These are phyloP conservation scores for Scedosporium boydii DNA, from an alignment of 2,329 filamentous ascomycete genomes.

Conservation along the genomic window DNA sequence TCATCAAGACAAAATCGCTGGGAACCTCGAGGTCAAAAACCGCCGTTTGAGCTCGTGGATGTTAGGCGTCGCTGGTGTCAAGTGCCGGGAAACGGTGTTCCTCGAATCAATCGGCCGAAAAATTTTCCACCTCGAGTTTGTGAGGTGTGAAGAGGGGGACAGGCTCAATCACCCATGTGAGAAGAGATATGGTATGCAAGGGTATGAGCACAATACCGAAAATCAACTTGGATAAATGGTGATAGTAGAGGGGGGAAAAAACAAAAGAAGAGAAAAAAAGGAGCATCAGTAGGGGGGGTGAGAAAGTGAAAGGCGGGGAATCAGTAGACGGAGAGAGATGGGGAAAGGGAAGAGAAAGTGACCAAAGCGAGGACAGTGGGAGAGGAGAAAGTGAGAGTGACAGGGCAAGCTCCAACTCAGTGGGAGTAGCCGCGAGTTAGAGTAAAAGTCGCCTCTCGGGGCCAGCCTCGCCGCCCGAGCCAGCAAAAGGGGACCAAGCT, in stretches of 20 bases:
- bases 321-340: slow-evolving; percentile 1
- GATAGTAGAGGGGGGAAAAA: neutral
- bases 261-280: neutral
- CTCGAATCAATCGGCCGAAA: neutral
- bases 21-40: no score
- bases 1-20: no score
- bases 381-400: neutral
- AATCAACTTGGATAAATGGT: neutral
- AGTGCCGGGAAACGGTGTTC: neutral
- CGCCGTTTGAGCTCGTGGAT: no score
- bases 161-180: neutral
- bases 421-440: neutral
- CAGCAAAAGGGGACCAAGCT: neutral
- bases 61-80: neutral
- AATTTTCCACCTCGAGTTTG: neutral
- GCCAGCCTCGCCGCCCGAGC: neutral
- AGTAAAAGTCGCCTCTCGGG: neutral
- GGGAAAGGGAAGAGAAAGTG: neutral
- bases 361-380: neutral
- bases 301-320: neutral
- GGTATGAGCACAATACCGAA: neutral
- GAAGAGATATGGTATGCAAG: neutral
- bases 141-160: neutral
- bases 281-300: neutral
- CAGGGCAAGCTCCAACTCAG: slow-evolving; percentile 1